phyloP scores from a whole-genome alignment of 768 basidiomycete species.

The Psilocybe tampanensis region DNA sequence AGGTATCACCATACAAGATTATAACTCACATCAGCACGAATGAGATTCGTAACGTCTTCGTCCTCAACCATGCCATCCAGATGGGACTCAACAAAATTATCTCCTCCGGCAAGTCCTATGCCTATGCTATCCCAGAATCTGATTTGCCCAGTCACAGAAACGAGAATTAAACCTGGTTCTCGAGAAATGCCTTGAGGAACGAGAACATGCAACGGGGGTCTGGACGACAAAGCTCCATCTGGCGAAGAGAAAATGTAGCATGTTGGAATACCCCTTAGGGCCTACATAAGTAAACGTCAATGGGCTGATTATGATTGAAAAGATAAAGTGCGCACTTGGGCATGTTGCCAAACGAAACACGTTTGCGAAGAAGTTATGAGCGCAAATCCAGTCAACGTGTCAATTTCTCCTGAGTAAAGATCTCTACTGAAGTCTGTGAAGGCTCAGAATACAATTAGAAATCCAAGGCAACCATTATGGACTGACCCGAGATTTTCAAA shows the following conservation, averaged over 20 bases:
- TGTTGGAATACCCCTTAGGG: slow-evolving; percentile 71
- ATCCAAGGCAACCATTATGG: not conserved
- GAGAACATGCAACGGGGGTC: slow-evolving; percentile 60
- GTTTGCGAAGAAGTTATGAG: slow-evolving; percentile 71
- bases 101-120: slow-evolving; percentile 80
- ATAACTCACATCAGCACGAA: slow-evolving; percentile 62
- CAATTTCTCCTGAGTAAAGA: slow-evolving; percentile 70
- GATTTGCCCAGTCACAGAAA: slow-evolving; percentile 69
- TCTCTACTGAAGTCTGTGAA: slow-evolving; percentile 66
- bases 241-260: slow-evolving; percentile 86
- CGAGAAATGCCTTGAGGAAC: slow-evolving; percentile 67
- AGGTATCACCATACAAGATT: not conserved
- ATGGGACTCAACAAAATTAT: slow-evolving; percentile 55
- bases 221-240: slow-evolving; percentile 36
- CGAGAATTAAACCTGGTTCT: slow-evolving; percentile 86
- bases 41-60: slow-evolving; percentile 68
- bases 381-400: slow-evolving; percentile 72
- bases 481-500: slow-evolving; percentile 65
- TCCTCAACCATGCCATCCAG: slow-evolving; percentile 51
- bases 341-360: slow-evolving; percentile 86
- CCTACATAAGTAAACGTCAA: slow-evolving; percentile 33
- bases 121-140: slow-evolving; percentile 90
- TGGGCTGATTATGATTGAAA: not conserved
- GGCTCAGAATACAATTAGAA: slow-evolving; percentile 8
- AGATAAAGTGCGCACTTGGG: slow-evolving; percentile 46